phyloP scores from a whole-genome alignment of 1,284 basidiomycete genomes.

The Neonothopanus nambi region DNA sequence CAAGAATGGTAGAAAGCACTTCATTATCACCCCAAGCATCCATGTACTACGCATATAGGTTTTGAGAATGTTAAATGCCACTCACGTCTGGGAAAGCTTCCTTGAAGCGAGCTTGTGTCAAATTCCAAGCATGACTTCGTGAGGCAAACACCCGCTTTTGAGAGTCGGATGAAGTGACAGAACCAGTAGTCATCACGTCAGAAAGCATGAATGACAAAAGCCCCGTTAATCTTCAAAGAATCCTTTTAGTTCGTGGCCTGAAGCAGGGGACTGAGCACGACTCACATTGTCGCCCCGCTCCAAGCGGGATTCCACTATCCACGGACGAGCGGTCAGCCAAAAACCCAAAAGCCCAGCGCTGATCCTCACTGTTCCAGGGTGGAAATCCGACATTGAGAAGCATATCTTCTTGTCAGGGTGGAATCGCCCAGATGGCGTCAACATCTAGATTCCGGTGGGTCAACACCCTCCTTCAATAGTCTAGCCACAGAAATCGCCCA shows the following conservation, averaged over 20 bases:
- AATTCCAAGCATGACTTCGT: conserved; percentile 85
- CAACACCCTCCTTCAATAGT: conserved; percentile 13
- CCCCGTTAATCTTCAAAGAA: conserved; percentile 77
- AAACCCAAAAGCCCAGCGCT: conserved; percentile 4
- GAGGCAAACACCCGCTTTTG: conserved; percentile 80
- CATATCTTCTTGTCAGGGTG: conserved; percentile 94
- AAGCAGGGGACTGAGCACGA: conserved; percentile 21
- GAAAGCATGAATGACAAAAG: conserved; percentile 94
- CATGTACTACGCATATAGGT: no score
- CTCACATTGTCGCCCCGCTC: conserved; percentile 90
- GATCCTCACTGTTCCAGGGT: conserved; percentile 79
- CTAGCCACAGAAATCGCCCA: conserved; percentile 12
- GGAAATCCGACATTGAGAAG: conserved; percentile 95
- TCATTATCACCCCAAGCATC: no score
- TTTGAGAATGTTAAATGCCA: conserved; percentile 15
- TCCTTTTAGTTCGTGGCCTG: conserved; percentile 6
- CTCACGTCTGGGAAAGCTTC: conserved; percentile 85
- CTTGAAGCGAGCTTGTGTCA: conserved; percentile 76
- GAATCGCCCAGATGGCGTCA: conserved; percentile 92
- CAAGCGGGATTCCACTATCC: conserved; percentile 87
- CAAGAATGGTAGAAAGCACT: no score
- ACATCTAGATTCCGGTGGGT: conserved; percentile 61
- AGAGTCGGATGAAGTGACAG: conserved; percentile 76
- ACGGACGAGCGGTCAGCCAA: conserved; percentile 11
- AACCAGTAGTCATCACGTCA: conserved; percentile 96